Base-by-base conservation (phyloP, 1,284 basidiomycete species). In the Rhodotorula sp. region DNA sequence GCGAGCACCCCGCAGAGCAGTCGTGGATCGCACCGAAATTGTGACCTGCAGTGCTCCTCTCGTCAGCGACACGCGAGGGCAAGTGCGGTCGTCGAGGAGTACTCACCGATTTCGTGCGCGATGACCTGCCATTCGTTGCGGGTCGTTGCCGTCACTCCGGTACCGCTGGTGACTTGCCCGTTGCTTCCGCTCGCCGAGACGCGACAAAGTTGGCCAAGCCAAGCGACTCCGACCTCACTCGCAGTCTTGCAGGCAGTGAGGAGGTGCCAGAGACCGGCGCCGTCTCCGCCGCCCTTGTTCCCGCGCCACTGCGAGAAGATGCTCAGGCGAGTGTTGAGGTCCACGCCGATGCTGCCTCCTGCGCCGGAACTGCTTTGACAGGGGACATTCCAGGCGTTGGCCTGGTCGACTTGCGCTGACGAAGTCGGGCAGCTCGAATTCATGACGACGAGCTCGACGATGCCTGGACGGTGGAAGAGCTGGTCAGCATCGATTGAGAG, bases 1-100 rank as follows among this genome's bases (percentile, higher is more conserved):
- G 77, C 50, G 85, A 85, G 79, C 92, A 93, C 2, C 88, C 88
- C 62, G 83, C 80, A 0, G 66, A 48, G 58, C 81, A 82, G 68
- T 85, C 85, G 78, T 85, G 84, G 47, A 94, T 92, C n/a, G 92
- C 91, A 66, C 92, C 92, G 82, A 95, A 93, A 79, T 93, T 93
- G 80, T 92, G 90, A 4, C 90, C 91, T 73, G 90, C 93, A 16
- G 8, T 16, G 26, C 34, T 10, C 26, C n/a, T 31, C 49, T 5
- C 3, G 48, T 48, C 1, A 19, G 28, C 18, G 47, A 43, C 19
- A 52, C 18, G 21, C 21, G 15, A 45, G 26, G 43, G 19, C 31
- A n/a, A 26, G 26, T 28, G 28, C n/a, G 6, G n/a, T 19, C 38
- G 34, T 26, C 23, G 28, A 34, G n/a, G 28, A 18, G n/a, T 23